phyloP scores from a whole-genome alignment of 2,329 filamentous ascomycete genomes.

The Penicillium sp. region DNA sequence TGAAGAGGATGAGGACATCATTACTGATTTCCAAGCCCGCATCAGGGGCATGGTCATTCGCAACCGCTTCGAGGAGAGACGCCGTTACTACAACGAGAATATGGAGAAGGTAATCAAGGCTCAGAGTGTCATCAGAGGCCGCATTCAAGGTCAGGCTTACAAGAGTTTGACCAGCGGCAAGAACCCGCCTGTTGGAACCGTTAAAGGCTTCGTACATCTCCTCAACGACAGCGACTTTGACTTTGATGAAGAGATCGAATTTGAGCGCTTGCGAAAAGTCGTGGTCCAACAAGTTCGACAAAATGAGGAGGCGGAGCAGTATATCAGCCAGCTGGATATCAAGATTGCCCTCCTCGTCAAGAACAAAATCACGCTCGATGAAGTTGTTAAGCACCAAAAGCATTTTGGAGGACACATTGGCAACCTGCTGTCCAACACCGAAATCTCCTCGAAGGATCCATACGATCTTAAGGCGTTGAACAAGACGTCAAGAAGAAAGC shows the following conservation, averaged over 20 bases:
- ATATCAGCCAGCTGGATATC: slow-evolving; percentile 97
- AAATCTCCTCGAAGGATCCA: slow-evolving; percentile 83
- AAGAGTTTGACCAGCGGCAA: slow-evolving; percentile 95
- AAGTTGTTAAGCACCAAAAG: slow-evolving; percentile 94
- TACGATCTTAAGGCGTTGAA: slow-evolving; percentile 97
- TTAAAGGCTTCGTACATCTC: slow-evolving; percentile 97
- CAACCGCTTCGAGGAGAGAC: slow-evolving; percentile 75
- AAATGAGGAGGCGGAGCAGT: slow-evolving; percentile 95
- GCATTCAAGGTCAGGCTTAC: slow-evolving; percentile 96
- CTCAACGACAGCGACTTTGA: slow-evolving; percentile 98
- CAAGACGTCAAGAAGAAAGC: slow-evolving; percentile 91
- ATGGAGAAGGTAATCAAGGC: slow-evolving; percentile 99
- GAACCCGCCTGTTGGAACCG: slow-evolving; percentile 92
- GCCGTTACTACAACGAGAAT: slow-evolving; percentile 85
- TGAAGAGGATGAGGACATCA: slow-evolving; percentile 75
- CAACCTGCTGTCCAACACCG: slow-evolving; percentile 79
- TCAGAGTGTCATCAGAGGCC: slow-evolving; percentile 91
- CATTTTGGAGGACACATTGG: slow-evolving; percentile 90
- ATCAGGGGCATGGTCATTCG: slow-evolving; percentile 73
- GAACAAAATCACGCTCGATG: slow-evolving; percentile 98
- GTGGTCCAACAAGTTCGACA: slow-evolving; percentile 96
- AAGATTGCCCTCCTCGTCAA: slow-evolving; percentile 98
- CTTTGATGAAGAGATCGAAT: slow-evolving; percentile 97
- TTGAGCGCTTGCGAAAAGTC: slow-evolving; percentile 89
- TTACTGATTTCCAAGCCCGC: slow-evolving; percentile 72